These are phyloP conservation scores for Macadamia tetraphylla DNA, from an alignment of 164 flowering plant genomes.

Conservation along the genomic window DNA sequence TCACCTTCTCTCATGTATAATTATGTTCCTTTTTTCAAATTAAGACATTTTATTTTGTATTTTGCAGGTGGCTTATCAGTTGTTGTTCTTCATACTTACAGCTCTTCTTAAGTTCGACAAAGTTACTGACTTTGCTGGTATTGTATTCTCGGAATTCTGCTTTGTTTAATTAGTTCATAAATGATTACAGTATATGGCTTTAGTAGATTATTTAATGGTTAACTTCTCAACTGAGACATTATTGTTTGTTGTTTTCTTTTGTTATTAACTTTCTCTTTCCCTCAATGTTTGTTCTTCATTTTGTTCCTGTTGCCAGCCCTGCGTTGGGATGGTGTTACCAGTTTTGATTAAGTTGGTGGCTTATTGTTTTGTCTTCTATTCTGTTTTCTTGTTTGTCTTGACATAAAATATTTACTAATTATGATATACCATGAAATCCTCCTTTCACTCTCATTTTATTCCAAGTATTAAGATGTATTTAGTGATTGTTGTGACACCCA, in stretches of 20 bases:
- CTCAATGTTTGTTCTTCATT: not conserved
- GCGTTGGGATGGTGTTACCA: too few species aligned
- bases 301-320: not conserved
- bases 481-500: too few species aligned
- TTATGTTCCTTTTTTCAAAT: not conserved
- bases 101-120: constrained; percentile 86
- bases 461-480: too few species aligned
- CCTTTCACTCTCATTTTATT: too few species aligned
- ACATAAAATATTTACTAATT: too few species aligned
- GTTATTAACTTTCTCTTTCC: not conserved
- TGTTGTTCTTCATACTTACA: constrained; percentile 73
- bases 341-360: too few species aligned
- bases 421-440: too few species aligned
- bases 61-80: constrained; percentile 73
- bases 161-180: not conserved
- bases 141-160: not conserved
- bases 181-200: too few species aligned
- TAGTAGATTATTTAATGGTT: not conserved
- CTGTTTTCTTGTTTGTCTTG: not conserved
- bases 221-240: not conserved
- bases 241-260: not conserved
- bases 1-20: constrained; percentile 2
- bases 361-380: too few species aligned
- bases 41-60: not conserved
- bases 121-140: constrained; percentile 94